phyloP scores from a whole-genome alignment of 441 rosid species.

The Biscutella laevigata region DNA sequence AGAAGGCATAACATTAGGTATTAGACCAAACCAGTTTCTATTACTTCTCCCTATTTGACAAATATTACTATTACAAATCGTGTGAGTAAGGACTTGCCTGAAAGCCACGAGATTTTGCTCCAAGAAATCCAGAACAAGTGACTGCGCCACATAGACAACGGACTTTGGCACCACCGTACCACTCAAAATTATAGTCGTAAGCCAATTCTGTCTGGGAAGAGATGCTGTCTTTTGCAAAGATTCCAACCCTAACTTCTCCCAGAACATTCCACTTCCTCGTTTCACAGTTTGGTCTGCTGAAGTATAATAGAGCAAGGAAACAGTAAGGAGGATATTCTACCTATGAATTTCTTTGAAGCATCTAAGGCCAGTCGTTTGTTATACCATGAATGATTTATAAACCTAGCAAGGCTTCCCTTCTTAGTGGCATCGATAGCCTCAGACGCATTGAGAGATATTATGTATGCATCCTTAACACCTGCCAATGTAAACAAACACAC shows the following conservation, averaged over 20 bases:
- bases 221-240: conserved; percentile 80
- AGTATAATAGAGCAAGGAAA: conserved; percentile 15
- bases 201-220: conserved; percentile 57
- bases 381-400: conserved; percentile 97
- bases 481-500: conserved; percentile 25
- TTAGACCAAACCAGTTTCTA: not conserved
- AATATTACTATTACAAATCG: not conserved
- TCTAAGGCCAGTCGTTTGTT: conserved; percentile 9
- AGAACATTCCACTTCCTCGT: conserved; percentile 91
- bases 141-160: conserved; percentile 91
- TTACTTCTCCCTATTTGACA: not conserved
- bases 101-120: conserved; percentile 97
- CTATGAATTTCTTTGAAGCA: not conserved
- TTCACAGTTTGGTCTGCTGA: conserved; percentile 91
- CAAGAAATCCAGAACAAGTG: conserved; percentile 84
- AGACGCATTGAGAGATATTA: conserved; percentile 69
- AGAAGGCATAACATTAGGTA: not conserved
- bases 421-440: conserved; percentile 87
- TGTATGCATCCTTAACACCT: conserved; percentile 90
- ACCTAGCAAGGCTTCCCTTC: conserved; percentile 89
- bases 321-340: not conserved
- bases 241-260: conserved; percentile 92
- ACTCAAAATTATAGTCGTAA: conserved; percentile 85
- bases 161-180: conserved; percentile 95
- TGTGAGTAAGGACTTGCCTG: conserved; percentile 42